Conservation (phyloP, 202 grass and related monocot species). For the Miscanthus sacchariflorus region DNA sequence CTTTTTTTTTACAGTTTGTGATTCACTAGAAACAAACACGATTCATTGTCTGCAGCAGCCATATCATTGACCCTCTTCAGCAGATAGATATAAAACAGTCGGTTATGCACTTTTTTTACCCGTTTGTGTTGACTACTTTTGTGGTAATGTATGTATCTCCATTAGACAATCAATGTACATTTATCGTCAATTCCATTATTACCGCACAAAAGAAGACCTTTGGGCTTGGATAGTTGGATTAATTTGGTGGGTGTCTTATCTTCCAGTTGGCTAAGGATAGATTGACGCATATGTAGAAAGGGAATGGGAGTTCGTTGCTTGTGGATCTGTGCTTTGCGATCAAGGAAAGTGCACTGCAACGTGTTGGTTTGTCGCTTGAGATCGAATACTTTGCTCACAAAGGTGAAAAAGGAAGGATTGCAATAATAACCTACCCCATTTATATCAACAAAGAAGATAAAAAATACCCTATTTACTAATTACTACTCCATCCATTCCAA, state of each 20-base stretch:
- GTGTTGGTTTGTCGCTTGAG: not conserved
- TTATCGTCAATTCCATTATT: not conserved
- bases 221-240: not conserved
- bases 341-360: not conserved
- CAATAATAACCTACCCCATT: not conserved
- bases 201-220: not conserved
- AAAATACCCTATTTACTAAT: too few relatives aligned
- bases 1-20: too few relatives aligned
- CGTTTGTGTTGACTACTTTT: not conserved
- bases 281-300: not conserved
- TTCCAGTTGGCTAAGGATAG: not conserved
- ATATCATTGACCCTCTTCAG: too few relatives aligned
- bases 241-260: not conserved
- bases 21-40: too few relatives aligned
- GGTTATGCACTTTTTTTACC: too few relatives aligned
- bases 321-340: conserved; percentile 6
- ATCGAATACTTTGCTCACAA: not conserved
- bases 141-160: not conserved
- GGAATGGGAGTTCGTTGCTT: not conserved
- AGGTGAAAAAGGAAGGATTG: conserved; percentile 12
- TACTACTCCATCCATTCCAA: too few relatives aligned
- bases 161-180: not conserved
- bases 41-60: too few relatives aligned
- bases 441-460: too few relatives aligned
- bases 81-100: too few relatives aligned